These are phyloP conservation scores for Brassica carinata DNA, from an alignment of 345 rosid genomes.

Conservation along the genomic window DNA sequence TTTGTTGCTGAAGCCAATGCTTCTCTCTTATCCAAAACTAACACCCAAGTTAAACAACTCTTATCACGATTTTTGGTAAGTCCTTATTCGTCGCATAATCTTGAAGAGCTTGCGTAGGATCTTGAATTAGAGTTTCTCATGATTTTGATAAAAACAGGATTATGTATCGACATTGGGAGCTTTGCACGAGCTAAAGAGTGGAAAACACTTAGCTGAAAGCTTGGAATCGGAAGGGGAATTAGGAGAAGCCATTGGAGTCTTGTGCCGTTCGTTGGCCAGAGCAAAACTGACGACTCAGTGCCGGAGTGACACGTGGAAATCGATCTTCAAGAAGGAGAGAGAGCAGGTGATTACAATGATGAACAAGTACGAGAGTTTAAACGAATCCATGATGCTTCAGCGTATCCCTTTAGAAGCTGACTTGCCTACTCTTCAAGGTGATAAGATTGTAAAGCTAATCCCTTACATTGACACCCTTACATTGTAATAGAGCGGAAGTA, in stretches of 20 bases:
- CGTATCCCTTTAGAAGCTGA: conserved; percentile 14
- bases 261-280: background rate
- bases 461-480: background rate
- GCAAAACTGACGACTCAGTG: background rate
- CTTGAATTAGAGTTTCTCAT: background rate
- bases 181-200: conserved; percentile 15
- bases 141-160: background rate
- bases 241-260: conserved; percentile 16
- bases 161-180: conserved; percentile 12
- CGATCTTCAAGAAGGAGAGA: background rate
- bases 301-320: background rate
- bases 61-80: background rate
- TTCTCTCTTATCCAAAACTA: background rate
- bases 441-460: background rate
- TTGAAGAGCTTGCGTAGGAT: background rate
- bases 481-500: too few species aligned
- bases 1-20: conserved; percentile 10
- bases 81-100: background rate
- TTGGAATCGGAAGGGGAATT: conserved; percentile 1
- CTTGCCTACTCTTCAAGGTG: conserved; percentile 11
- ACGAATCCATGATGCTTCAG: conserved; percentile 7
- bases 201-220: conserved; percentile 1
- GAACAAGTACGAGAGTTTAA: conserved; percentile 5
- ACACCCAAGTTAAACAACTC: conserved; percentile 7
- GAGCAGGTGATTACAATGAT: background rate